Percentiles rank a stretch among this genome's conserved stretches.
Conservation (phyloP, 495 filamentous ascomycete species). For the Tuber calosporum region DNA sequence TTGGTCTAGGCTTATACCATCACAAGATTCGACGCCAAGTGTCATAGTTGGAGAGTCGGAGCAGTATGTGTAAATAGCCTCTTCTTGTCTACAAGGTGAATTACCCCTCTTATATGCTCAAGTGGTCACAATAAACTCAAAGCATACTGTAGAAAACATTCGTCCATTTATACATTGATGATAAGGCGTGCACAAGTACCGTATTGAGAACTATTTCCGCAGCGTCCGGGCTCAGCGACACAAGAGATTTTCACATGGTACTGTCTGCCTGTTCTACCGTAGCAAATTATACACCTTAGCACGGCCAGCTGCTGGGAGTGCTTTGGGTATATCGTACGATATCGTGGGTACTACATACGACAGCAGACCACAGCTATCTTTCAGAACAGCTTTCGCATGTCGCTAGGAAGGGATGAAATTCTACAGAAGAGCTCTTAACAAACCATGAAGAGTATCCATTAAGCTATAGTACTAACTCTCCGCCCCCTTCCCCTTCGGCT, state of each 20-base stretch:
- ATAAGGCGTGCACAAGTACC: not conserved
- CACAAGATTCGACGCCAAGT: not conserved
- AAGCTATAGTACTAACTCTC: constrained; percentile 36
- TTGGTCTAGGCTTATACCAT: not conserved
- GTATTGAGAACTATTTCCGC: not conserved
- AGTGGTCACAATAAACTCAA: not conserved
- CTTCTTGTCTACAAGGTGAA: not conserved
- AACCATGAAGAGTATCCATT: not conserved
- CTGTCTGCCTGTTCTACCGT: not conserved
- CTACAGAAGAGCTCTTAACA: not conserved
- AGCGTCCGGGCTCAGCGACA: not conserved
- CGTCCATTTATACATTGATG: not conserved
- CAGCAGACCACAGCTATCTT: not conserved
- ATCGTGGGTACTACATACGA: not conserved
- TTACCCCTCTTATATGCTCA: not conserved
- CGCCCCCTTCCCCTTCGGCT: constrained; percentile 45
- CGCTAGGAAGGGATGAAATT: not conserved
- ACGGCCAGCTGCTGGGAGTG: not conserved
- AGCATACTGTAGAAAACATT: not conserved
- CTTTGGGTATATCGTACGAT: not conserved
- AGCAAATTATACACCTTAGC: not conserved
- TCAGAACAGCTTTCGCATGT: not conserved
- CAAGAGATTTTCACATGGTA: not conserved
- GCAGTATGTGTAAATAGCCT: not conserved
- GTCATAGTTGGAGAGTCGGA: not conserved